Evolutionary conservation across 2,329 filamentous ascomycete genomes (phyloP), one percentile per base, ranked within the genome.

Genomic region (Dactylellina haptotyla): DNA sequence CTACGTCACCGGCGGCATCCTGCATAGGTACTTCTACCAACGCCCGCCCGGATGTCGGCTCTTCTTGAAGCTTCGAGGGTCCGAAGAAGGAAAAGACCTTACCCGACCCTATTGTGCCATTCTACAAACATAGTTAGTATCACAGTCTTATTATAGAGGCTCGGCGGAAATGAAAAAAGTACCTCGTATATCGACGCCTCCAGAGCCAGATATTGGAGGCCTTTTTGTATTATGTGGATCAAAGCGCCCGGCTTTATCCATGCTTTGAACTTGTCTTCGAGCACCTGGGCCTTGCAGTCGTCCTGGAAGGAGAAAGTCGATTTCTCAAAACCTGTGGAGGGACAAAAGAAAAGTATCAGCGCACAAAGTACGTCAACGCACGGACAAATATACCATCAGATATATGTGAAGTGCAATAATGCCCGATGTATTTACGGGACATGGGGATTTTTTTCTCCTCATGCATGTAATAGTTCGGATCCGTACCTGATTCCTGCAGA

Each of bases 401-500:
- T 63, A 30, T 56, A 48, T 50, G 26, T 14, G 16, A 37, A 51
- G 50, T 25, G 48, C 50, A 67, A 59, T 67, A 67, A 63, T 58
- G 46, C 43, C 50, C 66, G 51, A 64, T 57, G 57, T 63, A 59
- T 63, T 30, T 54, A 45, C 34, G 25, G 37, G 59, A 65, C 51
- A 69, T 71, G 50, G 63, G 50, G 20, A 48, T n/a, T 53, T 54
- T 46, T 20, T 23, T 12, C 3, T 41, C 10, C 59, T 50, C 25
- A 69, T 58, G 56, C 50, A 75, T 26, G 56, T 53, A 62, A 58
- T 37, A 62, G 53, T 50, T 67, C 39, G 63, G 64, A 51, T 63
- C 56, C 57, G 64, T 75, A 75, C 70, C 70, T 75, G 70, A 75
- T 75, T 75, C 70, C 58, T 75, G 70, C 64, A 75, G 64, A 75